Evolutionary conservation across 768 basidiomycete species (phyloP).

Genomic region (Hortiboletus campestris): DNA sequence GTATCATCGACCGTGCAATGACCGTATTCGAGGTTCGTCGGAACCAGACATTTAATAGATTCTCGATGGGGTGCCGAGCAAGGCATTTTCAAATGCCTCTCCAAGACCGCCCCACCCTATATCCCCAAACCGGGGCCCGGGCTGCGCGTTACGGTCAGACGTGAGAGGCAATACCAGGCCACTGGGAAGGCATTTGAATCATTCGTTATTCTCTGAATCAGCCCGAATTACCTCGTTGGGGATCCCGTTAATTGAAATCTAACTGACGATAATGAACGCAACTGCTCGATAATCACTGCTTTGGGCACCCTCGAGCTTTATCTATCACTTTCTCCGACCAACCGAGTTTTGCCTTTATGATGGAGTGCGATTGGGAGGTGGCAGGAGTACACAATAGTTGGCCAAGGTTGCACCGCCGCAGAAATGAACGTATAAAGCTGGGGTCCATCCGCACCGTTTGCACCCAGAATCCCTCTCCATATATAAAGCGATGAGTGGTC

Average conservation of each 20-base stretch:
- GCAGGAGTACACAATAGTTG: too few relatives aligned
- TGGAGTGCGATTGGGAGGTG: background rate
- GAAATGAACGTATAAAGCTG: background rate
- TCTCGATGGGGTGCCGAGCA: background rate
- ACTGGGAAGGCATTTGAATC: background rate
- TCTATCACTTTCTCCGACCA: too few relatives aligned
- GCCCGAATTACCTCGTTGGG: too few relatives aligned
- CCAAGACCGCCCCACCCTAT: background rate
- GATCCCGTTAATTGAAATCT: too few relatives aligned
- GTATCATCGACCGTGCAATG: too few relatives aligned
- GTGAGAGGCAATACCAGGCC: background rate
- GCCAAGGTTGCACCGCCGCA: background rate
- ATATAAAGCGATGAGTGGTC: background rate
- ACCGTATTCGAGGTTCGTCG: background rate
- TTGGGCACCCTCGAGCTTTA: too few relatives aligned
- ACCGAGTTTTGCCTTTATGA: background rate
- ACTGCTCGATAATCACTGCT: too few relatives aligned
- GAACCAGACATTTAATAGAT: too few relatives aligned
- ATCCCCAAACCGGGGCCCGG: background rate
- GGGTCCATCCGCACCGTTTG: background rate
- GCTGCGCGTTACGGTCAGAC: background rate
- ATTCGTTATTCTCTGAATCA: background rate
- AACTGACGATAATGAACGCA: too few relatives aligned
- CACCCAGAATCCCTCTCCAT: background rate
- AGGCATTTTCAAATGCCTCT: background rate